phyloP scores from a whole-genome alignment of 176 grass and related monocot species.

The Sorghum bicolor region DNA sequence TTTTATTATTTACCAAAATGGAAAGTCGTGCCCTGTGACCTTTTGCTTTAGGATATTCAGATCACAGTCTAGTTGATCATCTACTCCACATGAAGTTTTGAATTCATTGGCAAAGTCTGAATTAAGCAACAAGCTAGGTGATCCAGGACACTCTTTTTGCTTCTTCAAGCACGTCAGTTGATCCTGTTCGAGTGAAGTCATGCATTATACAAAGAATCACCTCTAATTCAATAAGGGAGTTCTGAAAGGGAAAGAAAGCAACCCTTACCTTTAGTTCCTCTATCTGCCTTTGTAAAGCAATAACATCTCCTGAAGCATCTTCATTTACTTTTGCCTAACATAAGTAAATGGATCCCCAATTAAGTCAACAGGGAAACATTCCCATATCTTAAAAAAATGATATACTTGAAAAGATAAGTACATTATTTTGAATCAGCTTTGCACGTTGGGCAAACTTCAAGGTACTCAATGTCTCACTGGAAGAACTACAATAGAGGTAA shows the following conservation, averaged over 20 bases:
- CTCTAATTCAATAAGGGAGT: not conserved
- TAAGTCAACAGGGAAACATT: slow-evolving; percentile 3
- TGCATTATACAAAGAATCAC: slow-evolving; percentile 6
- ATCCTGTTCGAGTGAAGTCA: slow-evolving; percentile 40
- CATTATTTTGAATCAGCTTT: slow-evolving; percentile 96
- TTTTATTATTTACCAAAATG: slow-evolving; percentile 12
- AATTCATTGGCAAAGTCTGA: slow-evolving; percentile 42
- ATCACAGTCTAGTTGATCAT: slow-evolving; percentile 42
- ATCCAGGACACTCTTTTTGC: slow-evolving; percentile 44
- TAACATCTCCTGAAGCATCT: slow-evolving; percentile 84
- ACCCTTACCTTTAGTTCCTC: slow-evolving; percentile 69
- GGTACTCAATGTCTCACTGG: slow-evolving; percentile 89
- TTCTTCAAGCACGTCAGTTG: slow-evolving; percentile 66
- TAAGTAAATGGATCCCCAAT: slow-evolving; percentile 17
- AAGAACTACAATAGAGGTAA: slow-evolving; percentile 61
- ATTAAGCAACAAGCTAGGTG: slow-evolving; percentile 43
- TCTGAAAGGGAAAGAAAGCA: not conserved
- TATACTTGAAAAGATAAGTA: slow-evolving; percentile 30
- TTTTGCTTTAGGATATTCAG: slow-evolving; percentile 56
- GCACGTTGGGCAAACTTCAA: slow-evolving; percentile 97
- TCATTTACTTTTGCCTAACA: slow-evolving; percentile 92
- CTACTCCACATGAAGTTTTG: slow-evolving; percentile 35
- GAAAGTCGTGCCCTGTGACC: slow-evolving; percentile 32
- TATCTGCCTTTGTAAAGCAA: slow-evolving; percentile 82
- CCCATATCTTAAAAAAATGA: slow-evolving; percentile 21